Conservation (phyloP, 2,329 filamentous ascomycete species). For the Talaromyces islandicus region DNA sequence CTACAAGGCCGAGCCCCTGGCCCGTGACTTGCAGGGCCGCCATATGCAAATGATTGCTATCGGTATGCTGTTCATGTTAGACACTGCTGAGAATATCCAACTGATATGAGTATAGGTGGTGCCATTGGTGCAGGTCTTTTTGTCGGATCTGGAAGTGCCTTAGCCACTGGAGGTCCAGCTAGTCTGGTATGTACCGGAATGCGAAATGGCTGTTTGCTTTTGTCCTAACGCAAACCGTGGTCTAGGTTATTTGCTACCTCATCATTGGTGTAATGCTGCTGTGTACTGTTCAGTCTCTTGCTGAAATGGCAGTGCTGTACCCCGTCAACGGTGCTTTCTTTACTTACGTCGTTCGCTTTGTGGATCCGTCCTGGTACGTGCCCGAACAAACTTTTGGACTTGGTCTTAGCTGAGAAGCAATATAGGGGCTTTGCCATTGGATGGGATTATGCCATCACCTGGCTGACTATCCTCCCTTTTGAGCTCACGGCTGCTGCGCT, state of each 20-base stretch:
- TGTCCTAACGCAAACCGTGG: neutral
- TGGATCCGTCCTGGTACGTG: conserved; percentile 52
- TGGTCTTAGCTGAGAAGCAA: too few species aligned
- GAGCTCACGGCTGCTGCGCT: conserved; percentile 60
- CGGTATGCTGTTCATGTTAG: conserved; percentile 15
- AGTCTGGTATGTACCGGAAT: conserved; percentile 16
- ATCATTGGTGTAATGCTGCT: conserved; percentile 55
- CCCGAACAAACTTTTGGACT: neutral
- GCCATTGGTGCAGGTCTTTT: conserved; percentile 39
- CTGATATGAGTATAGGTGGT: conserved; percentile 17
- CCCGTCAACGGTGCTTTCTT: conserved; percentile 59
- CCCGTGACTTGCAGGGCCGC: conserved; percentile 23
- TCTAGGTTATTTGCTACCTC: conserved; percentile 37
- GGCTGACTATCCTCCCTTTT: conserved; percentile 73
- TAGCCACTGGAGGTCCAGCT: conserved; percentile 31
- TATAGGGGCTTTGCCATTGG: conserved; percentile 40
- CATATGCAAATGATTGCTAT: conserved; percentile 39
- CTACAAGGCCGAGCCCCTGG: conserved; percentile 14
- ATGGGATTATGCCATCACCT: conserved; percentile 68
- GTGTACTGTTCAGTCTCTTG: conserved; percentile 54
- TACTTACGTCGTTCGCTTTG: conserved; percentile 55
- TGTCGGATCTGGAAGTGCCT: conserved; percentile 32
- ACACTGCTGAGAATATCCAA: neutral
- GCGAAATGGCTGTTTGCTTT: neutral
- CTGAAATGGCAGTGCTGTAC: conserved; percentile 56